phyloP scores from a whole-genome alignment of 2,329 filamentous ascomycete genomes.

The Harringtonia aguacate region DNA sequence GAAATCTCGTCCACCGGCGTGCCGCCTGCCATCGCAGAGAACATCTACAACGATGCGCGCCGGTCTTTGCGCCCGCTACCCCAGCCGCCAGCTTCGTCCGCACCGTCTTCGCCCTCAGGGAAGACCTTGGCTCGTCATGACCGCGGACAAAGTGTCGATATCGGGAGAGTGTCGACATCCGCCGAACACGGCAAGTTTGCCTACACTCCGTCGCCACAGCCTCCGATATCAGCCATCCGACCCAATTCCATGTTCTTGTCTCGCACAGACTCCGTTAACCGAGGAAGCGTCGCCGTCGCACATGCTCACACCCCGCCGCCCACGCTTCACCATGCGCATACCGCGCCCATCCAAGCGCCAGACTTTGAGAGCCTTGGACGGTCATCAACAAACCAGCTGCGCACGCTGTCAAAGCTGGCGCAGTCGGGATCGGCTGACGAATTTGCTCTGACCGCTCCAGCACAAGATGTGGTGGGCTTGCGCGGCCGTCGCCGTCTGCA shows the following conservation, averaged over 20 bases:
- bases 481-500: slow-evolving; percentile 77
- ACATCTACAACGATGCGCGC: slow-evolving; percentile 60
- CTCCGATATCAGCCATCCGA: slow-evolving; percentile 31
- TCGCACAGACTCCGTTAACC: slow-evolving; percentile 42
- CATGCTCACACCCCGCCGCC: slow-evolving; percentile 21
- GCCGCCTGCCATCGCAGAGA: slow-evolving; percentile 36
- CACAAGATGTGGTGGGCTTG: slow-evolving; percentile 79
- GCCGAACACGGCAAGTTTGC: slow-evolving; percentile 8
- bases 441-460: slow-evolving; percentile 65
- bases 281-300: slow-evolving; percentile 19
- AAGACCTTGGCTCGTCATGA: slow-evolving; percentile 15
- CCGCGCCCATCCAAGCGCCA: slow-evolving; percentile 46
- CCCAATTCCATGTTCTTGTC: slow-evolving; percentile 53
- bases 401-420: slow-evolving; percentile 75
- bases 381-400: slow-evolving; percentile 81
- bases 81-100: slow-evolving; percentile 44
- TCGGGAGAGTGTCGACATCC: slow-evolving; percentile 39
- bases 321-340: slow-evolving; percentile 26
- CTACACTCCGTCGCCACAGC: slow-evolving; percentile 27
- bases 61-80: slow-evolving; percentile 68
- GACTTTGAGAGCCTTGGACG: slow-evolving; percentile 76
- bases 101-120: neutral
- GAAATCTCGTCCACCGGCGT: slow-evolving; percentile 22
- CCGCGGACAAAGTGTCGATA: slow-evolving; percentile 56
- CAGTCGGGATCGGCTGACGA: slow-evolving; percentile 67